These are phyloP conservation scores for Pseudopediastrum boryanum DNA, from an alignment of 139 green algal species.

Conservation along the genomic window DNA sequence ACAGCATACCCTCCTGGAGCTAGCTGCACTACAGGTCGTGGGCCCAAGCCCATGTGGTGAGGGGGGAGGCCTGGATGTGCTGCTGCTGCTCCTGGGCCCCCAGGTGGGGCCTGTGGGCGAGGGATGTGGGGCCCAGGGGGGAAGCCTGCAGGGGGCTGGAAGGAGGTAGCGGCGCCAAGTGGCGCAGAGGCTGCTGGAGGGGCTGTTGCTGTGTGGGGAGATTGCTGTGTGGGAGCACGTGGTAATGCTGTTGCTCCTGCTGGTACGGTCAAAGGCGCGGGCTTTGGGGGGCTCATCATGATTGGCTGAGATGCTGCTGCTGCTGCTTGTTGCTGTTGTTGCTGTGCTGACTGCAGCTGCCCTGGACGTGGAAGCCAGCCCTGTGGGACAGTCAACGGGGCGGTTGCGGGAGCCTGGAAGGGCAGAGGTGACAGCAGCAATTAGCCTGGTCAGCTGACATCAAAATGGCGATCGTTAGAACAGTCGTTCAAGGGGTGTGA, in stretches of 20 bases:
- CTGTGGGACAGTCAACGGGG: not conserved
- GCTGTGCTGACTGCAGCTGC: conserved; percentile 28
- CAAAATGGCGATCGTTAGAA: not conserved
- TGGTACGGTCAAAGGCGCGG: not conserved
- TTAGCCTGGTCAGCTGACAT: not conserved
- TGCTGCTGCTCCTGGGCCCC: too few species aligned
- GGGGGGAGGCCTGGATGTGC: too few species aligned
- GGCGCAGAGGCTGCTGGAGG: too few species aligned
- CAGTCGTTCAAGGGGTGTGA: not conserved
- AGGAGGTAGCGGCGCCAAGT: too few species aligned
- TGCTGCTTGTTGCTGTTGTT: not conserved
- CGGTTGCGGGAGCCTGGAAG: not conserved
- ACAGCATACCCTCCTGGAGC: not conserved
- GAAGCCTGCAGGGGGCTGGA: too few species aligned
- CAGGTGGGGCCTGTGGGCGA: too few species aligned
- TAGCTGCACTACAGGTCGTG: not conserved
- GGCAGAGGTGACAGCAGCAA: not conserved
- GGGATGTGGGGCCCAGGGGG: too few species aligned
- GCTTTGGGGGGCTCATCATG: not conserved
- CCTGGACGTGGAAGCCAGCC: too few species aligned
- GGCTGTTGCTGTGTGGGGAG: too few species aligned
- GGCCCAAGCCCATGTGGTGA: too few species aligned
- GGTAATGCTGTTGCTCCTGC: conserved; percentile 15
- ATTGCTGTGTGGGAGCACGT: too few species aligned
- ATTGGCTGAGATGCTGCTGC: not conserved